phyloP scores from a whole-genome alignment of 306 rosid species.

The Quercus gilva region DNA sequence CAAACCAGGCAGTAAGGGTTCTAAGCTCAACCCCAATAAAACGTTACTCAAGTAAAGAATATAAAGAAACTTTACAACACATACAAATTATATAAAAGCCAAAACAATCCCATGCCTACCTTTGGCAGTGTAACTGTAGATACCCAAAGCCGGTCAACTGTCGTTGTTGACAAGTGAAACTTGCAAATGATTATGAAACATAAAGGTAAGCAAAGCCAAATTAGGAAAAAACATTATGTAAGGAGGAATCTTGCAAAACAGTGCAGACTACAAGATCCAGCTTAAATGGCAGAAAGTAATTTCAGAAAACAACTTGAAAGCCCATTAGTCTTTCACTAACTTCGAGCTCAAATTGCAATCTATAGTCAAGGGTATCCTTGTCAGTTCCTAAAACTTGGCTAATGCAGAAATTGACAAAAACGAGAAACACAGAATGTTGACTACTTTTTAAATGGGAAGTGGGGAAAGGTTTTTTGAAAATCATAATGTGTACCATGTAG shows the following conservation, averaged over 20 bases:
- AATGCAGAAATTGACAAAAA: background rate
- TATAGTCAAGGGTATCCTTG: background rate
- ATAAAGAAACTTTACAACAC: background rate
- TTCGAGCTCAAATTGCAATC: background rate
- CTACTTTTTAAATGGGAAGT: background rate
- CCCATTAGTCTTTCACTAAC: background rate
- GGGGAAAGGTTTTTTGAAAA: background rate
- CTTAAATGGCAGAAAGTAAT: background rate
- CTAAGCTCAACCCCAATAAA: background rate
- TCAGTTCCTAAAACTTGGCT: background rate
- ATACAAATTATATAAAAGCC: slow-evolving; percentile 22
- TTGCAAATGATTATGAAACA: slow-evolving; percentile 34
- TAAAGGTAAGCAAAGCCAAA: slow-evolving; percentile 5
- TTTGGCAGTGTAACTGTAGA: slow-evolving; percentile 70
- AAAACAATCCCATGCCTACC: slow-evolving; percentile 35
- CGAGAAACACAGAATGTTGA: background rate
- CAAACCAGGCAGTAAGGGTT: background rate
- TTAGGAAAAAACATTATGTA: background rate
- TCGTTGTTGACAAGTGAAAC: slow-evolving; percentile 80
- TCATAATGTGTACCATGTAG: background rate
- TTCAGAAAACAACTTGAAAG: background rate
- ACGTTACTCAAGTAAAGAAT: background rate
- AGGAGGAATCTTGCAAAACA: background rate
- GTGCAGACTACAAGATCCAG: background rate
- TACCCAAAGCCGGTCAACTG: slow-evolving; percentile 60